Evolutionary conservation across 768 basidiomycete genomes (phyloP), one percentile per base, ranked within the genome.

Genomic region (Psilocybe subaeruginosa): DNA sequence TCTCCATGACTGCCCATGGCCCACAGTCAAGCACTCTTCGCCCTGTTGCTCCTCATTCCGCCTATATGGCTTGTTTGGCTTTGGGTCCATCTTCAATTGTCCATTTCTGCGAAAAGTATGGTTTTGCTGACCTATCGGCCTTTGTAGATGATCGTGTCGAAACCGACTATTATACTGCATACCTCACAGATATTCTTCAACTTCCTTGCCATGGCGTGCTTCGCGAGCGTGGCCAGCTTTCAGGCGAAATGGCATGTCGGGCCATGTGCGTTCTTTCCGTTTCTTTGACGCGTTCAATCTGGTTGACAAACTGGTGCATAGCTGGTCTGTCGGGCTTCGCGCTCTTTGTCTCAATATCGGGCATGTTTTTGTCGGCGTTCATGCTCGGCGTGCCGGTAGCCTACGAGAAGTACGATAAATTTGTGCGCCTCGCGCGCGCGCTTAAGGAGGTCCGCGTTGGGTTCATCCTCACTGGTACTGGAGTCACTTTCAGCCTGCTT

Each of bases 171-270:
- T 70, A 81, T 93, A 58, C 87, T 88, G 70, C 87, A 91, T 72
- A 73, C 84, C 31, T 87, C 85, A 2, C 91, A 97, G 78, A 83
- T 87, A 56, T 95, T 98, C 81, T 95, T 97, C 86, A 89, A 91
- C 73, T 97, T 98, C 71, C 82, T 98, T 49, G 86, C 93, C 11
- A 90, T 97, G 86, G 90, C 89, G 50, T 96, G 93, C 70, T 95
- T 93, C 67, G 96, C 92, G 7, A 89, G 91, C 67, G 91, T 95
- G 3, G 95, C 95, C 0, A 78, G 81, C 19, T 98, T 97, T 74
- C 95, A 98, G 68, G 88, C 92, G 3, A 89, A 90, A 65, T 95
- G 86, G 85, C 70, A 80, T 8, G 83, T 97, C 23, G 92, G 92
- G 7, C 92, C 93, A 41, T 97, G 95, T 97, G 67, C 66, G 94